These are phyloP conservation scores for Dalbergia oliveri DNA, from an alignment of 306 rosid genomes.

Conservation along the genomic window DNA sequence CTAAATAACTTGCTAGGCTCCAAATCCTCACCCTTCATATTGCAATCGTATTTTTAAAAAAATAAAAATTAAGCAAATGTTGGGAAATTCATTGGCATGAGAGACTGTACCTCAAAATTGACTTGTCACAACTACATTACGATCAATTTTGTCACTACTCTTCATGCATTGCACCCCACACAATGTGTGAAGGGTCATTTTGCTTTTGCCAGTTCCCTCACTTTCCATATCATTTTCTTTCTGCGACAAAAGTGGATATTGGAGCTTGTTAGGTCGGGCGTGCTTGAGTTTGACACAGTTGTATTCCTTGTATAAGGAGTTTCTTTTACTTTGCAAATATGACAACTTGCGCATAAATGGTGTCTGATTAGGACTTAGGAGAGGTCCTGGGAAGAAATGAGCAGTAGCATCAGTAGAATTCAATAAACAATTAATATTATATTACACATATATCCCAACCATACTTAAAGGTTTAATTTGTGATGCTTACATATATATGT, in stretches of 20 bases:
- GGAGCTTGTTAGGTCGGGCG: slow-evolving; percentile 50
- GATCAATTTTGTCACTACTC: slow-evolving; percentile 18
- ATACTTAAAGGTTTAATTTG: neutral
- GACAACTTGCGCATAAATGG: slow-evolving; percentile 34
- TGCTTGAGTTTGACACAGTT: slow-evolving; percentile 51
- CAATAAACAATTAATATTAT: neutral
- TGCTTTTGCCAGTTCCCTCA: slow-evolving; percentile 10
- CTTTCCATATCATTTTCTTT: slow-evolving; percentile 28
- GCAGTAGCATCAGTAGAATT: neutral
- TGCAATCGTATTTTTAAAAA: too few species aligned
- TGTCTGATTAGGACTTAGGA: slow-evolving; percentile 41
- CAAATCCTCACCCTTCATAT: neutral
- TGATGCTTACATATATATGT: neutral
- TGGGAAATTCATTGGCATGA: neutral
- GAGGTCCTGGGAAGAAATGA: neutral
- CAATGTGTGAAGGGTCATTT: slow-evolving; percentile 34
- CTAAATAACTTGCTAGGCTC: neutral
- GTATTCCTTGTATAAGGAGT: slow-evolving; percentile 44
- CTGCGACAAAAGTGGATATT: slow-evolving; percentile 23
- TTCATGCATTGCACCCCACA: slow-evolving; percentile 34
- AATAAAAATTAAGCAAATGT: neutral
- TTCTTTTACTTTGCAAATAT: slow-evolving; percentile 27
- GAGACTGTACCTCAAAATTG: neutral
- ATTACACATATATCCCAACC: neutral
- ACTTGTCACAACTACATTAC: slow-evolving; percentile 1